These are phyloP conservation scores for Brassica carinata DNA, from an alignment of 345 rosid species.

Conservation along the genomic window DNA sequence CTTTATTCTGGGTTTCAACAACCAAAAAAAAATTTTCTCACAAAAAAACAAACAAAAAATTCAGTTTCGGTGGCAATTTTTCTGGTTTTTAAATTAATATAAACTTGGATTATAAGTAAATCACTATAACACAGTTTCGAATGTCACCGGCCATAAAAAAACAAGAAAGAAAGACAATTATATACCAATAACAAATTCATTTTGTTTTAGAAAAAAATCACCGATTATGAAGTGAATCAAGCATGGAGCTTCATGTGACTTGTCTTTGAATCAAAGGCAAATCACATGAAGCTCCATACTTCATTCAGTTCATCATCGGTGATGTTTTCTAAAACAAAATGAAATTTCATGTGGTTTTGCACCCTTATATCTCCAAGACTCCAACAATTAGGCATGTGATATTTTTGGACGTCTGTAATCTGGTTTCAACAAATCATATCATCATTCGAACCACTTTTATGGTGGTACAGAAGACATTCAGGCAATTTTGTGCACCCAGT, in stretches of 20 bases:
- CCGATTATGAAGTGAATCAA: too few relatives aligned
- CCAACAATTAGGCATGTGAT: not conserved
- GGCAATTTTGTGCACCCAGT: not conserved
- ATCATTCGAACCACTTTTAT: not conserved
- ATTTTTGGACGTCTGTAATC: not conserved
- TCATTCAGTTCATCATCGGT: slow-evolving; percentile 3
- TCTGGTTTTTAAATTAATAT: not conserved
- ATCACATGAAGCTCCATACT: not conserved
- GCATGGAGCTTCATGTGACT: too few relatives aligned
- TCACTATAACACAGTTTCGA: not conserved
- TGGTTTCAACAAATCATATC: not conserved
- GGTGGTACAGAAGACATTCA: not conserved
- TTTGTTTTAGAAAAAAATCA: too few relatives aligned
- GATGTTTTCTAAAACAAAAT: not conserved
- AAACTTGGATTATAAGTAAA: not conserved
- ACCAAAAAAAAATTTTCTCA: not conserved
- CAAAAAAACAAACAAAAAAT: not conserved
- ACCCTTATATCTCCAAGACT: not conserved
- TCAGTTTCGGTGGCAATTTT: not conserved
- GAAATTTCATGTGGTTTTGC: slow-evolving; percentile 1
- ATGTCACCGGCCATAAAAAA: not conserved
- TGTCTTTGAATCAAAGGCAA: not conserved
- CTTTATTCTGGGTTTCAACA: slow-evolving; percentile 1
- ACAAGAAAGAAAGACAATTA: too few relatives aligned
- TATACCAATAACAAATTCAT: too few relatives aligned